These are phyloP conservation scores for Diaporthe helianthi DNA, from an alignment of 2,329 filamentous ascomycete species.

Conservation along the genomic window DNA sequence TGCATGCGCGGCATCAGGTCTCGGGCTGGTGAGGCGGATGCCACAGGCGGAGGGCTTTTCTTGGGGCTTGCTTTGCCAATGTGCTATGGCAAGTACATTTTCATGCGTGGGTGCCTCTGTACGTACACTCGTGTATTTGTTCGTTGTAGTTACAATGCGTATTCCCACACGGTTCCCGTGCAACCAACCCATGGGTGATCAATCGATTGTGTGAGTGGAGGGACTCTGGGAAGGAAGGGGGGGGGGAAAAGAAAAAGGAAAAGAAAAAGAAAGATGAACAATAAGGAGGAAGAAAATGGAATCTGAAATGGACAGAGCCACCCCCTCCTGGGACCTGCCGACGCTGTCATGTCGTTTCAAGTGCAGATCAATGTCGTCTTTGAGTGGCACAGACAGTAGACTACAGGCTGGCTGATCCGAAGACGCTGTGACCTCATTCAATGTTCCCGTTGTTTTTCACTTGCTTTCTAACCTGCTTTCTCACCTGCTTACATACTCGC, in stretches of 20 bases:
- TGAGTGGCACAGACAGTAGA: neutral
- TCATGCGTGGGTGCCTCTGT: neutral
- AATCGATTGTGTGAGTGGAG: neutral
- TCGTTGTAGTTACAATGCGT: neutral
- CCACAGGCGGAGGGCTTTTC: neutral
- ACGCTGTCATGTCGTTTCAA: slow-evolving; percentile 24
- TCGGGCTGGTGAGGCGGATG: neutral
- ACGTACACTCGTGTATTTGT: neutral
- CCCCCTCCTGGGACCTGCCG: neutral
- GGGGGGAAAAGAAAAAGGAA: neutral
- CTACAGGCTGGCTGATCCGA: neutral
- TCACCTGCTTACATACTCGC: neutral
- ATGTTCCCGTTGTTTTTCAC: no score
- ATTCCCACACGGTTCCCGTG: neutral
- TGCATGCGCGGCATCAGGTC: slow-evolving; percentile 10
- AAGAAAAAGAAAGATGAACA: neutral
- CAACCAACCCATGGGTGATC: neutral
- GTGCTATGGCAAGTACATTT: neutral
- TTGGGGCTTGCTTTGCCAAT: neutral
- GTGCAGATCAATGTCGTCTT: slow-evolving; percentile 10
- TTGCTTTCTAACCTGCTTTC: neutral
- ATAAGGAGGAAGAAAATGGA: neutral
- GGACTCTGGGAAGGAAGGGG: neutral
- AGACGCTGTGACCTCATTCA: slow-evolving; percentile 27
- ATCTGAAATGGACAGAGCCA: neutral